A percentile compares a stretch with the other conserved stretches of the same genome.
Conservation (phyloP, 2,329 filamentous ascomycete genomes). For the Malbranchea zuffiana region DNA sequence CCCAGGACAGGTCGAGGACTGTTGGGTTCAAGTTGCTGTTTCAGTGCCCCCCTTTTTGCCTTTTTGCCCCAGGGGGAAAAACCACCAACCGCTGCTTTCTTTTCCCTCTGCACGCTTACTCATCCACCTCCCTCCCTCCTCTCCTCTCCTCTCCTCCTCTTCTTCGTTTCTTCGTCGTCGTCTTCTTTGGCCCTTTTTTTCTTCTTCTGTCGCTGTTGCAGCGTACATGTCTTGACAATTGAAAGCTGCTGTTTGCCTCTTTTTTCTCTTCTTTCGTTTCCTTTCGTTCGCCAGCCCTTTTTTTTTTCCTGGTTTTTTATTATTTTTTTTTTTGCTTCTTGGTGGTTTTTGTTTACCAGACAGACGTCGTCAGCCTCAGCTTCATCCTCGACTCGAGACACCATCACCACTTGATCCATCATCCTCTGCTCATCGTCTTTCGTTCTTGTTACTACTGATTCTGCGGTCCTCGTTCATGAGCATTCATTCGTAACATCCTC, state of each 20-base stretch:
- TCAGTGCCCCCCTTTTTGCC: neutral
- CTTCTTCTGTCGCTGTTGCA: neutral
- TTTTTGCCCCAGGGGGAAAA: too few relatives aligned
- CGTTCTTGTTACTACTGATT: neutral
- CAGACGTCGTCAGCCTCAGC: too few relatives aligned
- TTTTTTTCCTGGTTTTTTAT: neutral
- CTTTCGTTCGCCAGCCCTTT: neutral
- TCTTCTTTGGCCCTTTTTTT: neutral
- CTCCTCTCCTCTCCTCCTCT: conserved; percentile 1
- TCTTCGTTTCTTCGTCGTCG: conserved; percentile 1
- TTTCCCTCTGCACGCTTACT: neutral
- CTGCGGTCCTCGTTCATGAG: neutral
- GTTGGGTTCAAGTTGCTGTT: neutral
- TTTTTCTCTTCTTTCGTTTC: neutral
- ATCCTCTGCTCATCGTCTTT: neutral
- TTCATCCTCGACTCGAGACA: too few relatives aligned
- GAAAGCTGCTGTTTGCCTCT: neutral
- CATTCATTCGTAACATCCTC: neutral
- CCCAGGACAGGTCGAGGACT: neutral
- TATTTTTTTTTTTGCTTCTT: neutral
- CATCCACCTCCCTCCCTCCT: conserved; percentile 2
- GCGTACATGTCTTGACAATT: neutral
- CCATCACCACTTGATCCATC: too few relatives aligned
- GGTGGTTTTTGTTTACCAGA: neutral
- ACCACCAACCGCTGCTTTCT: neutral